Evolutionary conservation across 129 eudicot species (phyloP).

Genomic region (Helichrysum umbraculigerum): DNA sequence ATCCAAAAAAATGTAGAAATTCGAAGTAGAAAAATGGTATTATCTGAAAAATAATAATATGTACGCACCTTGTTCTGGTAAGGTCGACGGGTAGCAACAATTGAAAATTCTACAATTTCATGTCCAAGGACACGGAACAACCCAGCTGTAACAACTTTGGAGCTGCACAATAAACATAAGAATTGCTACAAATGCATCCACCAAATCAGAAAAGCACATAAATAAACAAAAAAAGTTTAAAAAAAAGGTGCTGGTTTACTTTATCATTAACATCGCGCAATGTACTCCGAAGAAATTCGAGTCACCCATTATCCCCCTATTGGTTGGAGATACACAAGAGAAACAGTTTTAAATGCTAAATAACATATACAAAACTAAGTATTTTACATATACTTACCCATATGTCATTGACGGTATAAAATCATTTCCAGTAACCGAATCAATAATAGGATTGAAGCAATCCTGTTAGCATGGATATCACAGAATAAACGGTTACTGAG

Average conservation of each 20-base stretch:
- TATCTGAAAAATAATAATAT: not conserved
- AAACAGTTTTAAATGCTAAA: no score
- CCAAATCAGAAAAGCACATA: not conserved
- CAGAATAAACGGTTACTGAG: not conserved
- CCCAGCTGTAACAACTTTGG: slow-evolving; percentile 73
- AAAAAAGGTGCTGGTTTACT: slow-evolving; percentile 42
- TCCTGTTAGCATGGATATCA: slow-evolving; percentile 46
- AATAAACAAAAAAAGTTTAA: not conserved
- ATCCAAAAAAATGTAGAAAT: not conserved
- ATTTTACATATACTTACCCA: slow-evolving; percentile 48
- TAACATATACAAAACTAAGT: not conserved
- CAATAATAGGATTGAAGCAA: slow-evolving; percentile 74
- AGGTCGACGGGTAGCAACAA: slow-evolving; percentile 67
- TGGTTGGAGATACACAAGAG: no score
- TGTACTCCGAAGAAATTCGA: slow-evolving; percentile 74
- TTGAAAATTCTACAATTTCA: slow-evolving; percentile 73
- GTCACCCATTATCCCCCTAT: slow-evolving; percentile 41
- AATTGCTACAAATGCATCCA: not conserved
- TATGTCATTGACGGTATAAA: slow-evolving; percentile 82
- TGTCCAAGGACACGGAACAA: slow-evolving; percentile 69
- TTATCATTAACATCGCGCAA: slow-evolving; percentile 67
- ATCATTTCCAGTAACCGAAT: slow-evolving; percentile 59
- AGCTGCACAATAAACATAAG: slow-evolving; percentile 47
- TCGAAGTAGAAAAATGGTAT: no score
- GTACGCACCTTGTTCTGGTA: slow-evolving; percentile 63